These are phyloP conservation scores for Lactarius hatsudake DNA, from an alignment of 768 basidiomycete species.

Conservation along the genomic window DNA sequence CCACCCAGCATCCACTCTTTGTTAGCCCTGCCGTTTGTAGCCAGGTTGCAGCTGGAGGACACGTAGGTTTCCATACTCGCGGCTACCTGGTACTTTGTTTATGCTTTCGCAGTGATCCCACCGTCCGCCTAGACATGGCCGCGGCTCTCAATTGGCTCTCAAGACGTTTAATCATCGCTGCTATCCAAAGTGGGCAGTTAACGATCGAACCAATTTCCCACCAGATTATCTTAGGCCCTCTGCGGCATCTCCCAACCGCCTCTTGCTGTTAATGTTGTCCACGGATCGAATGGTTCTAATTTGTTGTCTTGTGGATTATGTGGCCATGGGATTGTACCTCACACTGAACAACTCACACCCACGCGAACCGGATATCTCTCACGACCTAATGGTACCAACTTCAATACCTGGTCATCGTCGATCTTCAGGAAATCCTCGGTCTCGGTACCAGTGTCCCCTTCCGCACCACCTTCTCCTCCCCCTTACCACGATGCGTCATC, in stretches of 20 bases:
- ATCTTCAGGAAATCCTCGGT: slow-evolving; percentile 54
- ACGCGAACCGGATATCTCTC: slow-evolving; percentile 35
- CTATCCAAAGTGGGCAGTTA: slow-evolving; percentile 85
- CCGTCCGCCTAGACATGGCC: slow-evolving; percentile 88
- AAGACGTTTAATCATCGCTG: slow-evolving; percentile 74
- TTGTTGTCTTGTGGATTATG: slow-evolving; percentile 80
- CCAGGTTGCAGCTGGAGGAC: slow-evolving; percentile 75
- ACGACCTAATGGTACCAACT: slow-evolving; percentile 32
- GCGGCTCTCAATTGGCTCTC: slow-evolving; percentile 95
- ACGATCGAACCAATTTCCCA: slow-evolving; percentile 83
- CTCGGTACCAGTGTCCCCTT: slow-evolving; percentile 34
- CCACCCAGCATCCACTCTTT: slow-evolving; percentile 72
- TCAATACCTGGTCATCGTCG: slow-evolving; percentile 51
- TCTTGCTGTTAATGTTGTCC: slow-evolving; percentile 33
- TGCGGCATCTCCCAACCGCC: slow-evolving; percentile 37
- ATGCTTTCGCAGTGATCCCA: slow-evolving; percentile 67
- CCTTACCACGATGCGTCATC: slow-evolving; percentile 30
- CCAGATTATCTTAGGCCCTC: slow-evolving; percentile 57
- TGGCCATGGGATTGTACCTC: slow-evolving; percentile 54
- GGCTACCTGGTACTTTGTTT: slow-evolving; percentile 25
- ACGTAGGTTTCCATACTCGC: slow-evolving; percentile 58
- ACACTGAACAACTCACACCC: slow-evolving; percentile 34
- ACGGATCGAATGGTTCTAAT: slow-evolving; percentile 44
- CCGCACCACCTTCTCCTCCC: slow-evolving; percentile 38
- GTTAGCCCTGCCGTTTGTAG: slow-evolving; percentile 74